Evolutionary conservation across 1,284 basidiomycete species (phyloP).

Genomic region (Marasmius oreades): DNA sequence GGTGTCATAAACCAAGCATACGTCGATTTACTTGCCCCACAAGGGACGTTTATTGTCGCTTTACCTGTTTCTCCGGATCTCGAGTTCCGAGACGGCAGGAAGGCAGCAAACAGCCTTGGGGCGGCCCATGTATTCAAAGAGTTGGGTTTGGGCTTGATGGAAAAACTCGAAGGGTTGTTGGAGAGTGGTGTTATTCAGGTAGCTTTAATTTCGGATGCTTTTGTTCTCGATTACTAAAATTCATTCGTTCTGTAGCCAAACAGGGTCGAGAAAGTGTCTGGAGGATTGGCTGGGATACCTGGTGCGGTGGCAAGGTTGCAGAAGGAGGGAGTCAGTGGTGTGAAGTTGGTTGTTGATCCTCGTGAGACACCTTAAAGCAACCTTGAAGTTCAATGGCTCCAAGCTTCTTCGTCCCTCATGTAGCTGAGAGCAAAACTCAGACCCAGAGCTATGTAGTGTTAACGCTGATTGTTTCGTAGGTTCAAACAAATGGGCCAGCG

Average conservation of each 20-base stretch:
- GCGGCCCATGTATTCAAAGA: neutral
- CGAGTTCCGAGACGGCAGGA: neutral
- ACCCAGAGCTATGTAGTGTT: no score
- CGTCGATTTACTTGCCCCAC: neutral
- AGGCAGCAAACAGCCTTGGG: neutral
- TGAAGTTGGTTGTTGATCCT: slow-evolving; percentile 48
- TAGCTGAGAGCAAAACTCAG: no score
- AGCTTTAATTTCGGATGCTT: neutral
- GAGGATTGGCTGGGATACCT: slow-evolving; percentile 42
- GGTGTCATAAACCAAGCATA: neutral
- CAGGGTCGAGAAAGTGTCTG: slow-evolving; percentile 29
- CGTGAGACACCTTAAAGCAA: slow-evolving; percentile 29
- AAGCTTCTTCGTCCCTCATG: no score
- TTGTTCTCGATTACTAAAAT: no score
- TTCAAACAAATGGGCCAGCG: no score
- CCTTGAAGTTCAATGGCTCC: no score
- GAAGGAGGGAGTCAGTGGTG: slow-evolving; percentile 38
- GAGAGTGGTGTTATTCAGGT: neutral
- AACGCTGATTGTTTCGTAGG: no score
- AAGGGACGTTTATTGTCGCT: neutral
- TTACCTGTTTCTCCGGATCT: neutral
- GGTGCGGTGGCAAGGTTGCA: slow-evolving; percentile 40
- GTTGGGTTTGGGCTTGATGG: neutral
- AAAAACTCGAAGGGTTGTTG: neutral
- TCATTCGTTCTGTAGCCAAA: neutral